A percentile compares a stretch with the other conserved stretches of the same genome.
Conservation (phyloP, 2,329 filamentous ascomycete genomes). For the Lachnellula cervina region DNA sequence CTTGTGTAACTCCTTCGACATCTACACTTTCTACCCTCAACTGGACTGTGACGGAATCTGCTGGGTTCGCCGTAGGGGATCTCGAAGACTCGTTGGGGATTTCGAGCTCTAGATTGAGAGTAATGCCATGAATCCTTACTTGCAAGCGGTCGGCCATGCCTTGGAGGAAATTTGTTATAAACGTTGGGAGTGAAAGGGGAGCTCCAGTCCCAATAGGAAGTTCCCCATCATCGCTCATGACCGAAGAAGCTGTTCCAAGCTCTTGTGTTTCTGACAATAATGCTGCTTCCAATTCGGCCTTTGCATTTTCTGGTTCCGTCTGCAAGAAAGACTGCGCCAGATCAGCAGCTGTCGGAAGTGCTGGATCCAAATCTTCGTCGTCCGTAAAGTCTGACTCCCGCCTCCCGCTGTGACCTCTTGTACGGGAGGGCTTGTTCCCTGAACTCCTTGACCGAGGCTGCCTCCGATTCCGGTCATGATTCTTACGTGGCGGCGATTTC, state of each 20-base stretch:
- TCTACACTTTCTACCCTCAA: slow-evolving; percentile 60
- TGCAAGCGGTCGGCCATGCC: slow-evolving; percentile 69
- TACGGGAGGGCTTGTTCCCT: background rate
- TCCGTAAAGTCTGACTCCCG: slow-evolving; percentile 9
- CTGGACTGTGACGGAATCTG: slow-evolving; percentile 58
- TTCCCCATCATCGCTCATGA: slow-evolving; percentile 58
- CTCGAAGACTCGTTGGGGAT: slow-evolving; percentile 42
- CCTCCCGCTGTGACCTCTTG: slow-evolving; percentile 2
- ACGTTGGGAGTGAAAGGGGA: slow-evolving; percentile 61
- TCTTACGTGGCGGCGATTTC: slow-evolving; percentile 33
- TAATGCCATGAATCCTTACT: slow-evolving; percentile 60
- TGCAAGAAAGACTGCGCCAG: slow-evolving; percentile 75
- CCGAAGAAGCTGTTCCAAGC: slow-evolving; percentile 54
- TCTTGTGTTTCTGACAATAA: slow-evolving; percentile 59
- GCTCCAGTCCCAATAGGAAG: slow-evolving; percentile 63
- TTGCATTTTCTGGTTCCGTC: slow-evolving; percentile 62
- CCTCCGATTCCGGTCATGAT: slow-evolving; percentile 30
- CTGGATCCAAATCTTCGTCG: slow-evolving; percentile 26
- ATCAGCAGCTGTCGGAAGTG: slow-evolving; percentile 65
- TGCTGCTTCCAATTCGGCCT: slow-evolving; percentile 63
- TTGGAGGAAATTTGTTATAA: slow-evolving; percentile 67
- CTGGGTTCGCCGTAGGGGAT: slow-evolving; percentile 35
- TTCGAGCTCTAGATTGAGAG: slow-evolving; percentile 60
- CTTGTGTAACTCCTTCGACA: slow-evolving; percentile 58
- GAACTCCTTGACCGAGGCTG: slow-evolving; percentile 18